Percentiles rank a stretch among this genome's conserved stretches.
These are phyloP conservation scores for Melanopsichium pennsylvanicum DNA, from an alignment of 1,284 basidiomycete species.

Conservation along the genomic window DNA sequence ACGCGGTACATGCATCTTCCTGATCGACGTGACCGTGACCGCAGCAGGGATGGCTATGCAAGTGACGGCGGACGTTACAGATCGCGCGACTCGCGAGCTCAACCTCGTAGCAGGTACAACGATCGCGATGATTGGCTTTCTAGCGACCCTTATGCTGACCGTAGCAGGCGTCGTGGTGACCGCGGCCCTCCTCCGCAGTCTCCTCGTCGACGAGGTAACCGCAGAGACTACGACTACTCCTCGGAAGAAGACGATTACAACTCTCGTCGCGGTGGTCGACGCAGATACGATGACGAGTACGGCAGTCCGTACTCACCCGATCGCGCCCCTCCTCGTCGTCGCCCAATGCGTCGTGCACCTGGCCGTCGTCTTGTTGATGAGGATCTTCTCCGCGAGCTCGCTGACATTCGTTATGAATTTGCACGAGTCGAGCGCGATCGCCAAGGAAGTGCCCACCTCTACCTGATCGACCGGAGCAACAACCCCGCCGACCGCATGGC, in stretches of 20 bases:
- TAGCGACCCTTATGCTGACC: conserved; percentile 32
- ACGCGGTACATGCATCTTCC: conserved; percentile 20
- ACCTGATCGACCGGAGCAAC: conserved; percentile 55
- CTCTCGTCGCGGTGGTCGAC: conserved; percentile 6
- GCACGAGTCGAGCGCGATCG: conserved; percentile 43
- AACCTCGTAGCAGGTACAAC: conserved; percentile 5
- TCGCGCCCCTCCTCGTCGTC: conserved; percentile 8
- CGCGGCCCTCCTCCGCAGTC: conserved; percentile 2
- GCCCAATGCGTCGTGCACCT: conserved; percentile 21
- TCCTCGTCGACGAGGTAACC: conserved; percentile 13
- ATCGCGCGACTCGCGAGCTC: conserved; percentile 7
- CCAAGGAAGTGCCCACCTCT: conserved; percentile 49
- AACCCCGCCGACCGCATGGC: conserved; percentile 55
- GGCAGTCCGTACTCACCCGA: conserved; percentile 12
- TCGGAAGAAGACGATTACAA: conserved; percentile 33
- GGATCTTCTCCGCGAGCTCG: conserved; percentile 57
- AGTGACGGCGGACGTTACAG: conserved; percentile 31
- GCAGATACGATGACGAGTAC: conserved; percentile 7
- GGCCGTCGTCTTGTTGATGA: conserved; percentile 54
- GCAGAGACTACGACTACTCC: conserved; percentile 27
- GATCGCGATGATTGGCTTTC: conserved; percentile 39
- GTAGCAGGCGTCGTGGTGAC: conserved; percentile 6
- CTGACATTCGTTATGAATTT: conserved; percentile 48
- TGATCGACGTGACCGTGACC: conserved; percentile 8
- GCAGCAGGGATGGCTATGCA: conserved; percentile 20